Evolutionary conservation across 2,329 filamentous ascomycete species (phyloP), one percentile per base, ranked within the genome.

Genomic region (Fusarium sp.): DNA sequence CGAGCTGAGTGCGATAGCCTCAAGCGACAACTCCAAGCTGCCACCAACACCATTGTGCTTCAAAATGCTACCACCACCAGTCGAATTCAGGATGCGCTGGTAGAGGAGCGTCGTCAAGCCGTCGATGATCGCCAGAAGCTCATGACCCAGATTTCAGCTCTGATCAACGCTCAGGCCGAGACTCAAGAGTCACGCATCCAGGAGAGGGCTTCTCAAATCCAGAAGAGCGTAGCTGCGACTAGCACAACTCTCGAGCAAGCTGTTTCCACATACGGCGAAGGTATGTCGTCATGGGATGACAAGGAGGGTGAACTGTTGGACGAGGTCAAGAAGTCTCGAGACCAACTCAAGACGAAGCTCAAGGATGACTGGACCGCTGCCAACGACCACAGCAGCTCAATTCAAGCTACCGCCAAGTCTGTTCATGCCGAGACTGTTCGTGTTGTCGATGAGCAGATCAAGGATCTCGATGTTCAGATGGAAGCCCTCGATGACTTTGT

Each of bases 401-500:
- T 99, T 72, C 93, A 95, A 72, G 86, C 88, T 9, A 92, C 92
- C 0, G 95, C 95, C 1, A 92, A 92, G 72, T 93, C 93, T 4
- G 94, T 98, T 2, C 95, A 99, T 72, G 91, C 92, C 34, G 92
- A 97, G 80, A 98, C 95, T 0, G 89, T 97, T 31, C 91, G 91
- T 8, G 95, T 97, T 60, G 95, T 98, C 14, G 92, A 95, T 75
- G 91, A 92, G 59, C 96, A 99, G 81, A 92, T 97, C 82, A 87
- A 88, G 58, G 93, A 97, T 71, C 91, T 99, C 76, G 91, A 92
- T 64, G 87, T 86, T n/a, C 94, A 98, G 79, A 95, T 99, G 88
- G 88, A 90, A 58, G 92, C 93, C 2, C 86, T 99, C 9, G 95
- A 98, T 74, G 93, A 95, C 70, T 97, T 98, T 73, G 94, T 98